phyloP scores from a whole-genome alignment of 768 basidiomycete genomes.

The Rhodotorula sphaerocarpa region DNA sequence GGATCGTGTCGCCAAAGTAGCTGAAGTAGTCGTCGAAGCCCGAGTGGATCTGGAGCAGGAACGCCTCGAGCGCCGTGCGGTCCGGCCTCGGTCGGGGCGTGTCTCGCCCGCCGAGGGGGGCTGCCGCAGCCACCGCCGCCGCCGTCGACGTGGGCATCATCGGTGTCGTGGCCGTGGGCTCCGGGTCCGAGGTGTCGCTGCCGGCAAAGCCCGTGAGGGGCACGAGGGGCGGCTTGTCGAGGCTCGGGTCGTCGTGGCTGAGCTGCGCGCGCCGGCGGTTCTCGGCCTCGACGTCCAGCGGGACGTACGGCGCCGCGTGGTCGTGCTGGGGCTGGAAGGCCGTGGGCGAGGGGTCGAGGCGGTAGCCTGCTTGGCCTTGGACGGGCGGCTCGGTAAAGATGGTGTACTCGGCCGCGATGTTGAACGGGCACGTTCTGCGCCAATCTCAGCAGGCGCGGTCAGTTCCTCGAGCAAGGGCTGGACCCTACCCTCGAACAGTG shows the following conservation, averaged over 20 bases:
- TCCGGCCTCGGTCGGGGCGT: neutral
- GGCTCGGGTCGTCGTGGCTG: neutral
- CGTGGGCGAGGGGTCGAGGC: neutral
- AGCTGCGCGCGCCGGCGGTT: conserved; percentile 1
- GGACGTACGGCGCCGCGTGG: conserved; percentile 15
- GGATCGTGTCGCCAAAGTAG: neutral
- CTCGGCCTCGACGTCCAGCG: conserved; percentile 17
- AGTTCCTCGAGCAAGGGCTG: neutral
- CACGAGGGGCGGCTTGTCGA: conserved; percentile 17
- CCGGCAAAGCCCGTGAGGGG: neutral
- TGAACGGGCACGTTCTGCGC: conserved; percentile 13
- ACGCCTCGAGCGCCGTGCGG: conserved; percentile 4
- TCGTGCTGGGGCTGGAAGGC: conserved; percentile 6
- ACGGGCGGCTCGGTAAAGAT: conserved; percentile 1
- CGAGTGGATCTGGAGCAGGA: conserved; percentile 7
- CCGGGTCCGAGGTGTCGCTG: neutral
- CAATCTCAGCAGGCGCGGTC: too few species aligned
- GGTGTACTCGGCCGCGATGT: neutral
- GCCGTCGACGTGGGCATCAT: neutral
- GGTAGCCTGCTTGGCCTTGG: neutral
- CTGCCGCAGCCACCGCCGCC: neutral
- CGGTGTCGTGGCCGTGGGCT: too few species aligned
- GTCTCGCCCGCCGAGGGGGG: neutral
- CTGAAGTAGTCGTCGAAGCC: neutral
- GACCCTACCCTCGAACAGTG: too few species aligned